Base-by-base conservation (phyloP, 805 yeast genomes). In the Ogataea salicorniae region DNA sequence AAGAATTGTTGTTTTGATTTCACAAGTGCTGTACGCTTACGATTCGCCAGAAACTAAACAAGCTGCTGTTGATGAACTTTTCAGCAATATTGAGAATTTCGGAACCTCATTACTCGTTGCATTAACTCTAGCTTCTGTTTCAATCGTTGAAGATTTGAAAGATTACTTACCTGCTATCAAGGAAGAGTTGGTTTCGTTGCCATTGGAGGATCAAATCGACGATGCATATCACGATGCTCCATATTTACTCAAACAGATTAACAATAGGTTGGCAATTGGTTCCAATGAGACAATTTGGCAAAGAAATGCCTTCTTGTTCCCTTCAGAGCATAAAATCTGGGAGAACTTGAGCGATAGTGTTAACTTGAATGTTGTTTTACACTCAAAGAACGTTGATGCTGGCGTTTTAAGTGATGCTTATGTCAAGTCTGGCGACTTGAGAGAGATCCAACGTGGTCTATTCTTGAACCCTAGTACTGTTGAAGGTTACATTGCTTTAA, bases 61-160 rank as follows among this genome's bases (percentile, higher is more conserved):
- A 52, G 91, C 90, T 1, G 96, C 97, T 0, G 60, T 87, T 41
- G 96, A 90, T 56, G 96, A 89, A 63, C 66, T 92, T 39, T 84
- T 86, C 55, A 73, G 76, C 22, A 80, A 75, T 56, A 79, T 90
- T 37, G 83, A 77, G 50, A 71, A 68, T 4, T 64, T 76, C 47
- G 96, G 95, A 0, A 72, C 86, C 1, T 80, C 90, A 2, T 66
- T 88, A 41, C 59, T 80, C 22, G 80, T 87, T 2, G 83, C 87
- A 0, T 65, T 91, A 49, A 78, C 89, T 1, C 70, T 92, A 38
- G 97, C 96, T 5, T 90, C 95, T 0, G 80, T 92, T 20, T 74
- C 87, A 0, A 73, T 94, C 2, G 70, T 82, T 9, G 86, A 88
- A 43, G 72, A 80, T 41, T 68, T 77, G 47, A 69, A 71, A 6